These are phyloP conservation scores for Bryoerythrophyllum caledonicum DNA, from an alignment of 225 moss, liverwort and hornwort genomes.

Conservation along the genomic window DNA sequence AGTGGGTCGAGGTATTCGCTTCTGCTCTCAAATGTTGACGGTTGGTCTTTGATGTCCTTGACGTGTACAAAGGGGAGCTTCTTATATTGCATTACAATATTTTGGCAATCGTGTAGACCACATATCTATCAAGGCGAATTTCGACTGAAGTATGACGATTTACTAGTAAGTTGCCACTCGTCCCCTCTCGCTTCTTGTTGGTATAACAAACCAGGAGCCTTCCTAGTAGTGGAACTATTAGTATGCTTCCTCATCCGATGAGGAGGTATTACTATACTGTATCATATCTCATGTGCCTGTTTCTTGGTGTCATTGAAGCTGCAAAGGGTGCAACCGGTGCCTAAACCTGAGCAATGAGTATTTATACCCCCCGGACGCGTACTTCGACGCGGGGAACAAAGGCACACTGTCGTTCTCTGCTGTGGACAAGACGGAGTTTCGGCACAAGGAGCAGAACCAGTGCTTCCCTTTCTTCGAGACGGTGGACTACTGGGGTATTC, in stretches of 20 bases:
- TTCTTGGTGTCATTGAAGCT: constrained; percentile 22
- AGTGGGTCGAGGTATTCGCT: neutral
- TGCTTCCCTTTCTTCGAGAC: constrained; percentile 46
- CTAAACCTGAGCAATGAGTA: constrained; percentile 33
- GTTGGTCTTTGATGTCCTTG: neutral
- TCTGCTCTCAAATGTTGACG: neutral
- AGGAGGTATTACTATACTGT: neutral
- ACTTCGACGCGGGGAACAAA: constrained; percentile 50
- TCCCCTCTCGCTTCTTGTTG: neutral
- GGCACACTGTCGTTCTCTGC: constrained; percentile 40
- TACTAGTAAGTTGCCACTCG: constrained; percentile 21
- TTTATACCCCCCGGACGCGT: constrained; percentile 30
- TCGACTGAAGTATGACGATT: constrained; percentile 20
- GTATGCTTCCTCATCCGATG: neutral
- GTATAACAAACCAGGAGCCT: neutral
- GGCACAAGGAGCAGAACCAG: constrained; percentile 29
- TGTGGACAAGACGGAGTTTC: constrained; percentile 36
- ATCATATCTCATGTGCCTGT: neutral
- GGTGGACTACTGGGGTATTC: constrained; percentile 39
- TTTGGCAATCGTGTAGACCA: too few species aligned
- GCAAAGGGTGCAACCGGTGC: constrained; percentile 39
- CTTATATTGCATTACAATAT: neutral
- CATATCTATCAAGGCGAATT: too few species aligned
- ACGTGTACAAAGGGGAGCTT: neutral
- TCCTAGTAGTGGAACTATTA: neutral